phyloP scores from a whole-genome alignment of 83 land plant genomes.

The Thuja plicata region DNA sequence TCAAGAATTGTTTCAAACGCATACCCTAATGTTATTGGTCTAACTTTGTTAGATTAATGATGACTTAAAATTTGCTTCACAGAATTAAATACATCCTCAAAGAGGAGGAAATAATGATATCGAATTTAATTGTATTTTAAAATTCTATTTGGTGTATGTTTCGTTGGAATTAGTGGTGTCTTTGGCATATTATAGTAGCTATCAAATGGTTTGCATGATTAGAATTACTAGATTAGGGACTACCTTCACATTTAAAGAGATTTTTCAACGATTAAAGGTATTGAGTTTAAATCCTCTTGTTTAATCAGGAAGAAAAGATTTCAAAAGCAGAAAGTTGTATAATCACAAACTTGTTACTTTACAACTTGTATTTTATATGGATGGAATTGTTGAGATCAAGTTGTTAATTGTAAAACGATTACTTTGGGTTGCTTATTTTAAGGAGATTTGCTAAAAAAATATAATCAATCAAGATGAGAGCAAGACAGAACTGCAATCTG shows the following conservation, averaged over 20 bases:
- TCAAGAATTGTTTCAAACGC: too few relatives aligned
- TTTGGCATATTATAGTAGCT: not conserved
- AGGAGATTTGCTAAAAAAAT: not conserved
- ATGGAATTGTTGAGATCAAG: not conserved
- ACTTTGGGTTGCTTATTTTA: not conserved
- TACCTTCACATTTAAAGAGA: not conserved
- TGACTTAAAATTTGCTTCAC: too few relatives aligned
- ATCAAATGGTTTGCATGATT: not conserved
- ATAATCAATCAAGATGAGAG: not conserved
- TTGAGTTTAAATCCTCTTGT: too few relatives aligned
- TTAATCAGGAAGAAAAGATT: not conserved
- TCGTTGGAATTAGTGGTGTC: not conserved
- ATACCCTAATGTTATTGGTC: too few relatives aligned
- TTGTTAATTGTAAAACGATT: not conserved
- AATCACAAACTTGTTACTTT: too few relatives aligned
- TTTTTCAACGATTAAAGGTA: not conserved
- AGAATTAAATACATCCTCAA: not conserved
- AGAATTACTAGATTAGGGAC: not conserved
- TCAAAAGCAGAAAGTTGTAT: not conserved
- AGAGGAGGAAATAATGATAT: not conserved
- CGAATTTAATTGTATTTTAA: not conserved
- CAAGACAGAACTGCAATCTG: not conserved
- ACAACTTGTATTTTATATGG: not conserved
- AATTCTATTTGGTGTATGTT: not conserved
- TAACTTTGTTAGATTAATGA: too few relatives aligned